A percentile compares a stretch with the other conserved stretches of the same genome.
These are phyloP conservation scores for Rhytidhysteron rufulum DNA, from an alignment of 2,329 filamentous ascomycete genomes.

Conservation along the genomic window DNA sequence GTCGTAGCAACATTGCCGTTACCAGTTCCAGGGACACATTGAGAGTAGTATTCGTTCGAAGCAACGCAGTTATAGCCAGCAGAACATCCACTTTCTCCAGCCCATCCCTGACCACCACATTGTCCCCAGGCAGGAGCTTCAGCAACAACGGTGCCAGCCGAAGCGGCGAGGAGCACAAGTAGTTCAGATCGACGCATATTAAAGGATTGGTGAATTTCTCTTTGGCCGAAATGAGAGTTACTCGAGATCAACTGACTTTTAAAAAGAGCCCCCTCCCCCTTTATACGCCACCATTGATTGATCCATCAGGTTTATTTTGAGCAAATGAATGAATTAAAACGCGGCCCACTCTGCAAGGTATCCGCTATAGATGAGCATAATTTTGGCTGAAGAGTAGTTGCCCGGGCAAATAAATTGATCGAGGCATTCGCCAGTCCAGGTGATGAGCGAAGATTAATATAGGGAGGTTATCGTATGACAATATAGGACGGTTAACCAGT, in stretches of 20 bases:
- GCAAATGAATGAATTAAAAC: slow-evolving; percentile 1
- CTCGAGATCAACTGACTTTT: too few species aligned
- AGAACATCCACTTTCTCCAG: slow-evolving; percentile 3
- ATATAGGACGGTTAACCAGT: background rate
- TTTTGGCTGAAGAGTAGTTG: slow-evolving; percentile 1
- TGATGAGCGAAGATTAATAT: background rate
- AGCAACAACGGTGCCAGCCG: slow-evolving; percentile 2
- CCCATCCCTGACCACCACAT: slow-evolving; percentile 6
- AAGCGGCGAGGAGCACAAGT: slow-evolving; percentile 1
- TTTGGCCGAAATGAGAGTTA: too few species aligned
- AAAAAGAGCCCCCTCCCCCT: background rate
- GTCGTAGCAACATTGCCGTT: background rate
- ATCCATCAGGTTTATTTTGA: too few species aligned
- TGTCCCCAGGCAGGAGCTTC: slow-evolving; percentile 5
- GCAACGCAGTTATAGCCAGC: slow-evolving; percentile 7
- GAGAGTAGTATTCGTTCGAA: slow-evolving; percentile 5
- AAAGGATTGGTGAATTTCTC: too few species aligned
- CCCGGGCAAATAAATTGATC: background rate
- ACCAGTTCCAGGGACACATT: background rate
- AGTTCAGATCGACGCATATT: slow-evolving; percentile 3
- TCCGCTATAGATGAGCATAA: background rate
- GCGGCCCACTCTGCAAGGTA: background rate
- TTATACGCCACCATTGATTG: slow-evolving; percentile 2
- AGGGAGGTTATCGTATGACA: background rate
- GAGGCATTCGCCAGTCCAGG: background rate